Base-by-base conservation (phyloP, 129 eudicot species). In the Pseudognaphalium luteoalbum region DNA sequence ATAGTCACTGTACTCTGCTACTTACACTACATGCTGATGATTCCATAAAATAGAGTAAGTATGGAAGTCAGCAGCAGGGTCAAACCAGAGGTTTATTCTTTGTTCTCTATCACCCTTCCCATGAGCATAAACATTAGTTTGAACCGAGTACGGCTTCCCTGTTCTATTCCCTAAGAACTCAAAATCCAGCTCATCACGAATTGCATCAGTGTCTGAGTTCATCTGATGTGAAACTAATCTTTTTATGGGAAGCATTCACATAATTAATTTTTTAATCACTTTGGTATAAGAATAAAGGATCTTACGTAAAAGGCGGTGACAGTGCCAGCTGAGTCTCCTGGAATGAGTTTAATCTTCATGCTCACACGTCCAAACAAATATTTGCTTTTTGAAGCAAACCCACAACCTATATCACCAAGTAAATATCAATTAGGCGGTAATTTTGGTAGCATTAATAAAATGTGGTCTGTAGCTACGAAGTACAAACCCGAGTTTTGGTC, bases 241-340 rank as follows among this genome's bases (percentile, higher is more conserved):
- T 33, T 22, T 33, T 28, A 47, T 54, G 9, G 32, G 5, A 25
- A 25, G 21, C 17, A 14, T 32, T 34, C n/a, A 51, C 61, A 56
- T 56, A n/a, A 16, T 37, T 39, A 66, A 29, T 21, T 68, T 4
- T 39, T 16, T 51, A 6, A 17, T 42, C 30, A 20, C 62, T 28
- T 15, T 78, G 56, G 32, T 70, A 19, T 21, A 32, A 42, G 52
- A 21, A 70, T 37, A 10, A 82, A 82, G 54, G 12, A 21, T 57
- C 88, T 28, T 81, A 93, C 98, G 34, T 93, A 93, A 71, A 93
- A 93, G 57, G 98, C 97, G 8, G 98, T 85, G 82, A 93, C 98
- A 10, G 98, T 93, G 73, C 98, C 98, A 4, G 98, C 98, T 50
- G 98, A 93, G 80, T 93, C 98, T 34, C 98, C 98, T 4, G 96